phyloP scores from a whole-genome alignment of 345 rosid species.

The Populus simonii region DNA sequence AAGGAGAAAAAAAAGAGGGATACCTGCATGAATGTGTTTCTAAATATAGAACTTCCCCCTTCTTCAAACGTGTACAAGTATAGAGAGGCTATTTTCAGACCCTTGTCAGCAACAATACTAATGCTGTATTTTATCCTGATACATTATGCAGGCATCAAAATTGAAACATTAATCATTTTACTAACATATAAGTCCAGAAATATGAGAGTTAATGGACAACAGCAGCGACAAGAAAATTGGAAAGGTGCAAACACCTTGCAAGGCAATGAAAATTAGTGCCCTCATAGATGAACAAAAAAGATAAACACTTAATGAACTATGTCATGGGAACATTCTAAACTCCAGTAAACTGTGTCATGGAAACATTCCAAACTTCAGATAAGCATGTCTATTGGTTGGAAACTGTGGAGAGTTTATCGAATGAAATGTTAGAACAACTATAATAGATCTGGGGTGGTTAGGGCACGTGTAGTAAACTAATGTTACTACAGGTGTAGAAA shows the following conservation, averaged over 20 bases:
- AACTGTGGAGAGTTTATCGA: neutral
- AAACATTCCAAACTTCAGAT: neutral
- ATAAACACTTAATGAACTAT: neutral
- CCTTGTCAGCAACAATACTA: conserved; percentile 93
- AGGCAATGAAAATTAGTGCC: neutral
- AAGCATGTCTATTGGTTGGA: neutral
- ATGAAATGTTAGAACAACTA: neutral
- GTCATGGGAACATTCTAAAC: neutral
- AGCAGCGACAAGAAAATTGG: neutral
- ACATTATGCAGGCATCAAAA: conserved; percentile 14
- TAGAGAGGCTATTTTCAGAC: conserved; percentile 89
- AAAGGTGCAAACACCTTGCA: neutral
- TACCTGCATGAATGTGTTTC: conserved; percentile 98
- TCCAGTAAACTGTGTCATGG: neutral
- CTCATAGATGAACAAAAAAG: neutral
- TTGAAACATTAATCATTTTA: neutral
- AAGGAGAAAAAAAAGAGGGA: neutral
- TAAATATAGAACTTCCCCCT: conserved; percentile 91
- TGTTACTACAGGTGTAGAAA: neutral
- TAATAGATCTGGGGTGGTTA: neutral
- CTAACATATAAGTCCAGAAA: neutral
- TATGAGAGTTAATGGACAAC: conserved; percentile 1
- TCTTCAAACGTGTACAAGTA: conserved; percentile 96
- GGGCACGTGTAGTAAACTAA: neutral
- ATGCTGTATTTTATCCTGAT: conserved; percentile 97